These are phyloP conservation scores for Pittosporum tobira DNA, from an alignment of 129 eudicot genomes.

Conservation along the genomic window DNA sequence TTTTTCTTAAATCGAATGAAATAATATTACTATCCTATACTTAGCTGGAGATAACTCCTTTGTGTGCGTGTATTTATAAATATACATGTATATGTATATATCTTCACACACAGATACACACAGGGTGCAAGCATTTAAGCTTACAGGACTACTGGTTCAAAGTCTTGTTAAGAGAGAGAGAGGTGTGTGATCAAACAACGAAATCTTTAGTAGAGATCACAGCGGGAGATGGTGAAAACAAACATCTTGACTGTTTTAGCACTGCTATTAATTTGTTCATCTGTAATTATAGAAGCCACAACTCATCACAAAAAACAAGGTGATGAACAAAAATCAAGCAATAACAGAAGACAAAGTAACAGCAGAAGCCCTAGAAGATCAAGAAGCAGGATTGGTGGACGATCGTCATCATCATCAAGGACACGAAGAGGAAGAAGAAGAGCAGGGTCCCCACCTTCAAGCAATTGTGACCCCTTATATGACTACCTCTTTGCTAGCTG, in stretches of 20 bases:
- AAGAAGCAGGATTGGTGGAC: slow-evolving; percentile 10
- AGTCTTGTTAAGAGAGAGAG: no score
- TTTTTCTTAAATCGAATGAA: no score
- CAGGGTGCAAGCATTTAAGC: no score
- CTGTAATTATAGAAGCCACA: slow-evolving; percentile 23
- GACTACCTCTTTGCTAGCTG: slow-evolving; percentile 43
- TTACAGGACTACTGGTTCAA: no score
- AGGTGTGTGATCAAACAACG: no score
- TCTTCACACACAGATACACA: no score
- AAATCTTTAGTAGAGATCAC: neutral
- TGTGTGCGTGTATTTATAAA: no score
- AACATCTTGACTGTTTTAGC: slow-evolving; percentile 13
- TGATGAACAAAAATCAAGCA: neutral
- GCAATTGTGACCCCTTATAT: slow-evolving; percentile 47
- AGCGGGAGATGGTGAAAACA: slow-evolving; percentile 13
- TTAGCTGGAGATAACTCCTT: no score
- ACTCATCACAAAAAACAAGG: neutral
- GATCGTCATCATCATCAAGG: slow-evolving; percentile 4
- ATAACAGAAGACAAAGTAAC: slow-evolving; percentile 9
- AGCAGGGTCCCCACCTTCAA: slow-evolving; percentile 14
- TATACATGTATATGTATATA: no score
- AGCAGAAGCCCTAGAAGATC: slow-evolving; percentile 8
- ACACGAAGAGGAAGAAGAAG: slow-evolving; percentile 14
- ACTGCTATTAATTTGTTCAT: slow-evolving; percentile 28
- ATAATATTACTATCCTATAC: no score